Evolutionary conservation across 352 stramenopile species (phyloP).

Genomic region (Phytophthora uliginosa): DNA sequence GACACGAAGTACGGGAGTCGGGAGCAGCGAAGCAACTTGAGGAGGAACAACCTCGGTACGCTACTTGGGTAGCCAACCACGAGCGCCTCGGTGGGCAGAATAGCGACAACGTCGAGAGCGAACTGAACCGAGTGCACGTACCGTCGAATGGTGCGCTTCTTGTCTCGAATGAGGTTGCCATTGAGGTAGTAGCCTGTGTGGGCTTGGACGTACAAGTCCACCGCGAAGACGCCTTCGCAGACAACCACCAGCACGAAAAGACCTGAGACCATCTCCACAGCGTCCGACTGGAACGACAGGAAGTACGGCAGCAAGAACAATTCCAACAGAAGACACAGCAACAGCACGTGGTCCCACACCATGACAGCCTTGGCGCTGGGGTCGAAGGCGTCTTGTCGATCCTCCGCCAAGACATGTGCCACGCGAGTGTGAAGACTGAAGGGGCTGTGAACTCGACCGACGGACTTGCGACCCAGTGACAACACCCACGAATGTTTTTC

Average conservation of each 20-base stretch:
- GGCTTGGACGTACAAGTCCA: constrained; percentile 69
- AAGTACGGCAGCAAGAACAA: constrained; percentile 69
- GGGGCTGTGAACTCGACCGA: constrained; percentile 15
- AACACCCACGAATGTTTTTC: constrained; percentile 25
- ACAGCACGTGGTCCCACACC: constrained; percentile 64
- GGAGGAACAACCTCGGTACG: constrained; percentile 37
- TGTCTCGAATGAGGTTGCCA: constrained; percentile 64
- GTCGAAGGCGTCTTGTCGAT: constrained; percentile 52
- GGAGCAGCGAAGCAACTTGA: constrained; percentile 59
- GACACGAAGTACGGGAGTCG: constrained; percentile 56
- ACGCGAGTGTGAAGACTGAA: constrained; percentile 27
- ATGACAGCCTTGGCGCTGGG: constrained; percentile 51
- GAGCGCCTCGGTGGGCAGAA: constrained; percentile 39
- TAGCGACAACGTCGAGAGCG: constrained; percentile 53
- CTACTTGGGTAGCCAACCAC: constrained; percentile 11
- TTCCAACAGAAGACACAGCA: constrained; percentile 58
- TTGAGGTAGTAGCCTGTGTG: constrained; percentile 72
- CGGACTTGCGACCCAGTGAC: constrained; percentile 11
- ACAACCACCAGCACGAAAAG: constrained; percentile 38
- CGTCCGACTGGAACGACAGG: constrained; percentile 46
- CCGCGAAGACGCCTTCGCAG: constrained; percentile 57
- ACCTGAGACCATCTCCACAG: constrained; percentile 22
- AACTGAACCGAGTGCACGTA: constrained; percentile 66
- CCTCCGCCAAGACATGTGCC: constrained; percentile 29
- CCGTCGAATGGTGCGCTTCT: constrained; percentile 39